Base-by-base conservation (phyloP, 2,329 filamentous ascomycete species). In the Diaporthe amygdali region DNA sequence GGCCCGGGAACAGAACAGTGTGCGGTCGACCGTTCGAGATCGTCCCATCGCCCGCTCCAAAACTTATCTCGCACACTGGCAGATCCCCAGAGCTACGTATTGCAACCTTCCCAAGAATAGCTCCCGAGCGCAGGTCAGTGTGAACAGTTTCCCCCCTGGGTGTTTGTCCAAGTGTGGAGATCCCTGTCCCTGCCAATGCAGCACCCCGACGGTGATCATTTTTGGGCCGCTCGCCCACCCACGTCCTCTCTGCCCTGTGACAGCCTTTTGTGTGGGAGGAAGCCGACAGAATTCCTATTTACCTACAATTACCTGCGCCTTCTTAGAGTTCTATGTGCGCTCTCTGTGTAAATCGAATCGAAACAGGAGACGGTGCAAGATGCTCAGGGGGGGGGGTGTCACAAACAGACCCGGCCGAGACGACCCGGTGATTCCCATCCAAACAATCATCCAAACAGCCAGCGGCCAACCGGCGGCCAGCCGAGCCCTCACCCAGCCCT, bases 11-110 rank as follows among this genome's bases (percentile, higher is more conserved):
- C 3, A 7, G 14, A 5, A 59, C 10, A 25, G 27, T 20, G 27
- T 20, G 56, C 22, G 39, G 30, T 49, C 30, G 39, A 61, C 39
- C 37, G 5, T 7, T 12, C 27, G 27, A 49, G 59, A 64, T 64
- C 59, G 46, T 64, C 59, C 59, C 59, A 64, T 64, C 44, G 59
- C 52, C n/a, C 59, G 44, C 59, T 49, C 59, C 59, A 64, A 64
- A 49, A 64, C 59, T 49, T 64, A 64, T 64, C 44, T 64, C 44
- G 59, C 27, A 47, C 56, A 44, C 41, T 37, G 44, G 59, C 59
- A 64, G 59, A 64, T 64, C 59, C 37, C 59, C n/a, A 20, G 30
- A 49, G 30, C 47, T 49, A 44, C 59, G 44, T 44, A 37, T 34
- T 49, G 30, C 44, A 49, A 64, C 59, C 44, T 17, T 37, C 59